Percentiles rank a stretch among this genome's conserved stretches.
Conservation (phyloP, 768 basidiomycete species). For the Cantharellus anzutake region DNA sequence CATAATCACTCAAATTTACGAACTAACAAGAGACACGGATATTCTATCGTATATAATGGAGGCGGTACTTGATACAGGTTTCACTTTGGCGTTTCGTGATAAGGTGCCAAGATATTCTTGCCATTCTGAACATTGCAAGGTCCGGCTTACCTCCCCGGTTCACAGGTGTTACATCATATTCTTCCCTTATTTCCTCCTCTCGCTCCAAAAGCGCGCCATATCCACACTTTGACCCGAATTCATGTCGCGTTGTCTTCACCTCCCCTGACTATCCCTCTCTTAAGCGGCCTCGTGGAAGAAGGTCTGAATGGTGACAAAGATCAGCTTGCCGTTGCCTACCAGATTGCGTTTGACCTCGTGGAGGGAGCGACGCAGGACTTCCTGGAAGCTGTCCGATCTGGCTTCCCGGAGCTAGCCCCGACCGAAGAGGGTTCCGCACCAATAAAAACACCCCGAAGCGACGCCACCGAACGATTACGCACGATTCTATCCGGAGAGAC, state of each 20-base stretch:
- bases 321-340: slow-evolving; percentile 66
- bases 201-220: slow-evolving; percentile 48
- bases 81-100: slow-evolving; percentile 70
- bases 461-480: slow-evolving; percentile 49
- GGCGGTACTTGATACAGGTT: slow-evolving; percentile 75
- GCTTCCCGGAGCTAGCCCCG: slow-evolving; percentile 26
- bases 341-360: slow-evolving; percentile 87
- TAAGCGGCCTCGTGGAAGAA: slow-evolving; percentile 48
- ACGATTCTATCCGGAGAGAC: slow-evolving; percentile 79
- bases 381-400: slow-evolving; percentile 51
- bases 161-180: slow-evolving; percentile 22
- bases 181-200: slow-evolving; percentile 76
- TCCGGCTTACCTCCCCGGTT: neutral
- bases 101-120: slow-evolving; percentile 25
- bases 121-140: neutral
- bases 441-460: slow-evolving; percentile 7
- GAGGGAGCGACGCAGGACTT: slow-evolving; percentile 92
- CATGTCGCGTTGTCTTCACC: slow-evolving; percentile 76
- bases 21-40: slow-evolving; percentile 50
- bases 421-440: slow-evolving; percentile 25
- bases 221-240: slow-evolving; percentile 69
- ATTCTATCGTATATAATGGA: slow-evolving; percentile 85
- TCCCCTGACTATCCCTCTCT: slow-evolving; percentile 53
- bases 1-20: slow-evolving; percentile 60
- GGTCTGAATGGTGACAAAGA: slow-evolving; percentile 14